Conservation (phyloP, 2,329 filamentous ascomycete genomes). For the Lachnellula hyalina region DNA sequence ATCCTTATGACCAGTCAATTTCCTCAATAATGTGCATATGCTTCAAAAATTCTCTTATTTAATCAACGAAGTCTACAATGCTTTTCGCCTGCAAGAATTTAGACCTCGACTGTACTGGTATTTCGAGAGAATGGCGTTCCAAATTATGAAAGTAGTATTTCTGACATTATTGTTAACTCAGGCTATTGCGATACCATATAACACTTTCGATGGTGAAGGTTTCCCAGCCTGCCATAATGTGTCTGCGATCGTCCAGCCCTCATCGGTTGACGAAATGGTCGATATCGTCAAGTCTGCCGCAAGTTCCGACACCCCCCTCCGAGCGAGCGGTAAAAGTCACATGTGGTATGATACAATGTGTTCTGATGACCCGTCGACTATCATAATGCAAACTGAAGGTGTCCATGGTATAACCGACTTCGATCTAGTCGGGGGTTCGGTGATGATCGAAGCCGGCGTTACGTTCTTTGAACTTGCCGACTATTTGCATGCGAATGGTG, state of each 20-base stretch:
- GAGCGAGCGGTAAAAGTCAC: conserved; percentile 17
- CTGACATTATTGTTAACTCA: background rate
- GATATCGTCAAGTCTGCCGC: conserved; percentile 13
- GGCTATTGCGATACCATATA: conserved; percentile 4
- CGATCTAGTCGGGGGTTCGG: conserved; percentile 7
- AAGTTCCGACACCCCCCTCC: conserved; percentile 8
- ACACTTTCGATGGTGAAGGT: conserved; percentile 16
- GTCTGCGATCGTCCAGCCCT: conserved; percentile 8
- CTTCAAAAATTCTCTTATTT: too few species aligned
- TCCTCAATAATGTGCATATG: too few species aligned
- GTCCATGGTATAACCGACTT: conserved; percentile 12
- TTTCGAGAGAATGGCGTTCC: background rate
- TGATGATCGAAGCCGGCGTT: conserved; percentile 16
- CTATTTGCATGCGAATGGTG: conserved; percentile 11
- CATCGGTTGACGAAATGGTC: conserved; percentile 13
- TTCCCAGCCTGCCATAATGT: conserved; percentile 17
- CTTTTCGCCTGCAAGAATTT: too few species aligned
- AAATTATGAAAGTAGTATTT: background rate
- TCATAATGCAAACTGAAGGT: conserved; percentile 16
- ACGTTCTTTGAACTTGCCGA: conserved; percentile 19
- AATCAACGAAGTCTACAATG: too few species aligned
- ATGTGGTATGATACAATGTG: conserved; percentile 23
- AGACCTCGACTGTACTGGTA: background rate
- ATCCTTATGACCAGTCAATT: background rate
- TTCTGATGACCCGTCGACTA: conserved; percentile 10